A percentile compares a stretch with the other conserved stretches of the same genome.
Evolutionary conservation across 2,329 filamentous ascomycete genomes (phyloP).

Genomic region (Chrysosporium keratinophilum): DNA sequence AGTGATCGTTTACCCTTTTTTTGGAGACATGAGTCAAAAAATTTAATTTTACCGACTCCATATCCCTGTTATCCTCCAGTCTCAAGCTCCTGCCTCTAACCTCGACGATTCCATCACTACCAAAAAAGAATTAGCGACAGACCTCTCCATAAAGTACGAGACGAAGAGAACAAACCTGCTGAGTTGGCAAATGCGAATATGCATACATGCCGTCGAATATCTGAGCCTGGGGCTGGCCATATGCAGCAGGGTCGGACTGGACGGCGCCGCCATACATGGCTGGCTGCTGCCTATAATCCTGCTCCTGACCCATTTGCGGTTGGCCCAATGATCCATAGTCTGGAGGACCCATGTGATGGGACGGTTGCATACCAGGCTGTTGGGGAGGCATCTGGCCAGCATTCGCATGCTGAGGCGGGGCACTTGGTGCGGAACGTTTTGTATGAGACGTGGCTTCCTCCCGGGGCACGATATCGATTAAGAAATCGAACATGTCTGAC

Average conservation of each 20-base stretch:
- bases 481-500: constrained; percentile 99
- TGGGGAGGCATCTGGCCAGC: constrained; percentile 30
- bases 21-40: neutral
- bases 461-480: constrained; percentile 95
- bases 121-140: neutral
- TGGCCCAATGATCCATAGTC: constrained; percentile 50
- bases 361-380: constrained; percentile 42
- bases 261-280: constrained; percentile 75
- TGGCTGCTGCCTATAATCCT: constrained; percentile 66
- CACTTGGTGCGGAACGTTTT: constrained; percentile 52
- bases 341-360: constrained; percentile 47
- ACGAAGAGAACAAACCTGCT: constrained; percentile 53
- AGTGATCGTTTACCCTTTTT: neutral
- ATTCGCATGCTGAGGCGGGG: constrained; percentile 8
- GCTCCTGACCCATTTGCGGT: constrained; percentile 56
- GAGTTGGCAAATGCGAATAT: constrained; percentile 68
- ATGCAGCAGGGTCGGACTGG: constrained; percentile 61
- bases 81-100: neutral
- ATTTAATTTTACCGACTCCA: neutral
- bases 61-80: neutral
- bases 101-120: neutral
- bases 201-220: constrained; percentile 88
- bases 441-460: constrained; percentile 82
- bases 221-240: constrained; percentile 61
- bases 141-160: neutral